Evolutionary conservation across 2,329 filamentous ascomycete genomes (phyloP).

Genomic region (Colletotrichum gigasporum): DNA sequence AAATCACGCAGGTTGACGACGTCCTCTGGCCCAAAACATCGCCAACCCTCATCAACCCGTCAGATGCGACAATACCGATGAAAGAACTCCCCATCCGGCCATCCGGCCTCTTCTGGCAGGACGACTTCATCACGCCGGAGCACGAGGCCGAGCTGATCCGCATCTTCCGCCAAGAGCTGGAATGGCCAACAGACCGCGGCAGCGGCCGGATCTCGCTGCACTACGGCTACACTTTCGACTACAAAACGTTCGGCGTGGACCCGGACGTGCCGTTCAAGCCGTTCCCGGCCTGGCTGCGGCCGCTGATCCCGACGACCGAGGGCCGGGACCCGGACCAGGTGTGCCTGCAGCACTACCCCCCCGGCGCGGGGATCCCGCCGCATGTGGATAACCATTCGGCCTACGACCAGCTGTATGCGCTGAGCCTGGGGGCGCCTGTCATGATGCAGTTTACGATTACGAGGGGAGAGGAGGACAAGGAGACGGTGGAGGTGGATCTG

Average conservation of each 20-base stretch:
- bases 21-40: too few relatives aligned
- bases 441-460: constrained; percentile 54
- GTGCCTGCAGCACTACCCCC: constrained; percentile 68
- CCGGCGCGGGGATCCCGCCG: constrained; percentile 67
- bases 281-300: constrained; percentile 61
- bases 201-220: constrained; percentile 59
- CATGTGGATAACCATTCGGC: constrained; percentile 64
- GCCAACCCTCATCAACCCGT: too few relatives aligned
- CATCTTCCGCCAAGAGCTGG: constrained; percentile 53
- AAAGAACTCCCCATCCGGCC: constrained; percentile 41
- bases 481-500: constrained; percentile 54
- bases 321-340: constrained; percentile 62
- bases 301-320: constrained; percentile 56
- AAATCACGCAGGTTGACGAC: too few relatives aligned
- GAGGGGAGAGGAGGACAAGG: constrained; percentile 25
- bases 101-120: constrained; percentile 52
- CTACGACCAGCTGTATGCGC: constrained; percentile 54
- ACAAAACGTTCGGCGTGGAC: constrained; percentile 66
- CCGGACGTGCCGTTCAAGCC: constrained; percentile 56
- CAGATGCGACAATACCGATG: constrained; percentile 33
- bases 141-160: constrained; percentile 55
- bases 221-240: constrained; percentile 67
- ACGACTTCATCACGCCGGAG: constrained; percentile 55
- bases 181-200: constrained; percentile 56
- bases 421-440: constrained; percentile 53